Base-by-base conservation (phyloP, 2,329 filamentous ascomycete genomes). In the Dothidotthia symphoricarpi region DNA sequence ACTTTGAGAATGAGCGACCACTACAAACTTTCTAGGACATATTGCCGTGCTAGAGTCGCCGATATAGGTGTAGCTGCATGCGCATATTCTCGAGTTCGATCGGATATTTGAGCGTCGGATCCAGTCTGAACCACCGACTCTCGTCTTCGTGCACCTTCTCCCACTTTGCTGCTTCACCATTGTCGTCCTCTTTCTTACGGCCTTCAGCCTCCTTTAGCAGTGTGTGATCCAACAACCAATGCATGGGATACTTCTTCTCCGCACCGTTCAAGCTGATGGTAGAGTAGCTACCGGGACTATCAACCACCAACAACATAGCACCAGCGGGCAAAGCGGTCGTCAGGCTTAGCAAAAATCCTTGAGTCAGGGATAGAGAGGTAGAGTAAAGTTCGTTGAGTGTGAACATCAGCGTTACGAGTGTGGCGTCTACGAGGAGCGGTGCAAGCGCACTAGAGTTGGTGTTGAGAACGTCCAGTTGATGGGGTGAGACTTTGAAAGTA, bases 301-400 rank as follows among this genome's bases (percentile, higher is more conserved):
- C 91, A 3, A 96, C 83, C 3, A 97, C 86, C 0, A 97, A 77
- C 1, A 97, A 71, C 26, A 91, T 65, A 2, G 87, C 80, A 1
- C 81, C 83, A 0, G 71, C 43, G 0, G 74, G 68, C 2, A 86
- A 61, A 1, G 69, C 51, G 2, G 77, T 71, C 0, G 85, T 87
- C 13, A 96, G 69, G 1, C 72, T 72, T 3, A 88, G 75, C 0
- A 98, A 74, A 49, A 97, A 83, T 3, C 74, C 72, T 0, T 91
- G 95, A 0, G 91, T 88, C 51, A 82, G 80, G 2, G 82, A 74
- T 16, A 89, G 80, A 1, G 83, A 88, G 0, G 80, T 74, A 0
- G 86, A 85, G 71, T 96, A 97, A 0, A 98, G 81, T 69, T 98
- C 93, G 65, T 97, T 97, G 31, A 97, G 77, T 0, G 91, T 96